Conservation (phyloP, 257 asterid species). For the Solanum chmielewskii region DNA sequence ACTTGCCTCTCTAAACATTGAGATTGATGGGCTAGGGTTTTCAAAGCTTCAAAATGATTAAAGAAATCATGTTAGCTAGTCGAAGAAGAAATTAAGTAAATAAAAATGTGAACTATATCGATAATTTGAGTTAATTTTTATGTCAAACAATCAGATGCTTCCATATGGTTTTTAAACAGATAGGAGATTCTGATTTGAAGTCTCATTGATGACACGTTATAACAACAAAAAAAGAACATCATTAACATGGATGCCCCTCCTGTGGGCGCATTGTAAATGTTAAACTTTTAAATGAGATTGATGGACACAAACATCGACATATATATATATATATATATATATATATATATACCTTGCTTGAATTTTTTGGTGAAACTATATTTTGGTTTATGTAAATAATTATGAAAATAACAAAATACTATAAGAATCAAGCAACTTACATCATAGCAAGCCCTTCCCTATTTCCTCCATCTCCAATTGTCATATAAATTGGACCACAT, state of each 20-base stretch:
- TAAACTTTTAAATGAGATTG: background rate
- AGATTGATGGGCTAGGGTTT: slow-evolving; percentile 44
- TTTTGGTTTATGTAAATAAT: background rate
- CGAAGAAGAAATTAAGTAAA: background rate
- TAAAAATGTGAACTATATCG: background rate
- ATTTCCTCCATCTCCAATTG: slow-evolving; percentile 90
- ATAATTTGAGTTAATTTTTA: background rate
- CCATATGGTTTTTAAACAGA: background rate
- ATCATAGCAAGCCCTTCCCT: slow-evolving; percentile 77
- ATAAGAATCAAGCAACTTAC: slow-evolving; percentile 22
- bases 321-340: background rate
- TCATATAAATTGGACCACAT: slow-evolving; percentile 65
- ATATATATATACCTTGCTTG: background rate
- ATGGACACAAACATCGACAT: background rate
- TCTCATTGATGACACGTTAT: background rate
- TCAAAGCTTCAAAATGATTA: slow-evolving; percentile 25
- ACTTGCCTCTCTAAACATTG: slow-evolving; percentile 54
- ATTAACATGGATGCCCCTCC: background rate
- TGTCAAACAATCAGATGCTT: background rate
- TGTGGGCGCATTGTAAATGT: background rate
- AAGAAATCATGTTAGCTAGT: background rate
- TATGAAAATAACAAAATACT: background rate
- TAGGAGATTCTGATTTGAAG: background rate
- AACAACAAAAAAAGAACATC: background rate
- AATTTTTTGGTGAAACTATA: background rate